Percentiles rank a stretch among this genome's conserved stretches.
Evolutionary conservation across 768 basidiomycete genomes (phyloP).

Genomic region (Trametes cubensis): DNA sequence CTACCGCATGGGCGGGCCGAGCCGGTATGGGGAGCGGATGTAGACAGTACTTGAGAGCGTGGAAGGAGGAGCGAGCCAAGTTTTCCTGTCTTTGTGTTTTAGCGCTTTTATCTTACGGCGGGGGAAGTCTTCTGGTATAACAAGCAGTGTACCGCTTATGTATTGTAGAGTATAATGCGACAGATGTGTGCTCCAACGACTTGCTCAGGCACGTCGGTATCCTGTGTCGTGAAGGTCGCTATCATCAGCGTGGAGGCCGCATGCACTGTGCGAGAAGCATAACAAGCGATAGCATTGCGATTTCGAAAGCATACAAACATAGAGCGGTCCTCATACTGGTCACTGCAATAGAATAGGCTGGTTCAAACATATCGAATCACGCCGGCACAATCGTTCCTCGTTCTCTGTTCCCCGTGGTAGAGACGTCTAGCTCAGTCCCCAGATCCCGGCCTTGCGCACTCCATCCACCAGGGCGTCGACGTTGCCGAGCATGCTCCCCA

Average conservation of each 20-base stretch:
- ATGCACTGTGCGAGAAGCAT: background rate
- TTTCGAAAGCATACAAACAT: conserved; percentile 17
- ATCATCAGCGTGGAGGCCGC: background rate
- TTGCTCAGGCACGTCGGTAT: too few relatives aligned
- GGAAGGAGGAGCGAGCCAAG: background rate
- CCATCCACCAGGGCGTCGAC: conserved; percentile 90
- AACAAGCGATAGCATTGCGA: conserved; percentile 21
- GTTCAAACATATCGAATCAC: background rate
- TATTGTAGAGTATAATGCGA: conserved; percentile 17
- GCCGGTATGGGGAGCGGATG: conserved; percentile 6
- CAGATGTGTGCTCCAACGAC: background rate
- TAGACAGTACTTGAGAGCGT: background rate
- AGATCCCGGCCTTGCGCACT: conserved; percentile 83
- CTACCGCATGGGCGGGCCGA: conserved; percentile 14
- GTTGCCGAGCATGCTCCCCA: conserved; percentile 86
- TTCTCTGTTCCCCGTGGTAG: background rate
- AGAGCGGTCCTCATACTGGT: background rate
- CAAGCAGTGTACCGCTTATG: conserved; percentile 13
- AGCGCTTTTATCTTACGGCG: conserved; percentile 6
- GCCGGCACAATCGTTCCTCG: background rate
- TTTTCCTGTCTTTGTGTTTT: background rate
- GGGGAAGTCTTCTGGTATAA: background rate
- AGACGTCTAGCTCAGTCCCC: conserved; percentile 60
- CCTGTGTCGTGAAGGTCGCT: too few relatives aligned
- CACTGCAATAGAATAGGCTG: too few relatives aligned